Evolutionary conservation across 495 filamentous ascomycete species (phyloP).

Genomic region (Emericellopsis terricola): DNA sequence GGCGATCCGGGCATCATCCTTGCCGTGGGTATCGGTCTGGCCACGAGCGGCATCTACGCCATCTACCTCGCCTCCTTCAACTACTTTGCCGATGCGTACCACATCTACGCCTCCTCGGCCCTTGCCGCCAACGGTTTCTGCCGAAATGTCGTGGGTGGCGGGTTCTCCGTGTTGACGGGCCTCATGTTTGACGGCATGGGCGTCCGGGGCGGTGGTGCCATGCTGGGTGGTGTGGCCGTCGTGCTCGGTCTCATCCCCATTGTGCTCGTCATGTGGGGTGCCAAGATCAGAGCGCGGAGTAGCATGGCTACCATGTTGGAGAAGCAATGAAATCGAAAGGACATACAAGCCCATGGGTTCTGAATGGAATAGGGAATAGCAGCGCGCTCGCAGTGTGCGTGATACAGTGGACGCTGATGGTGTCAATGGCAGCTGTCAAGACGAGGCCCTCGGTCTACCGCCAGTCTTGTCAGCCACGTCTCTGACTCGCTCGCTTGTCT

Average conservation of each 20-base stretch:
- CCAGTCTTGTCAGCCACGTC: too few relatives aligned
- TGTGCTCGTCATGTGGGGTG: conserved; percentile 68
- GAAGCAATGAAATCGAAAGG: too few relatives aligned
- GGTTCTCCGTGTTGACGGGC: conserved; percentile 62
- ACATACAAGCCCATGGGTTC: too few relatives aligned
- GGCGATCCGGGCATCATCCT: not conserved
- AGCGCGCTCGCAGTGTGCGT: too few relatives aligned
- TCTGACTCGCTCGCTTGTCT: too few relatives aligned
- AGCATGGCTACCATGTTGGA: conserved; percentile 59
- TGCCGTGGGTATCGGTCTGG: conserved; percentile 46
- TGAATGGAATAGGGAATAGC: too few relatives aligned
- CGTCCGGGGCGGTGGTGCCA: conserved; percentile 50
- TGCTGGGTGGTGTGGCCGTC: conserved; percentile 59
- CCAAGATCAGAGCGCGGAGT: conserved; percentile 58
- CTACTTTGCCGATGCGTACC: conserved; percentile 84
- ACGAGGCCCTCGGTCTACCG: too few relatives aligned
- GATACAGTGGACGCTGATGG: too few relatives aligned
- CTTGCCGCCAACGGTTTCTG: conserved; percentile 75
- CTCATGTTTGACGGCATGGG: conserved; percentile 56
- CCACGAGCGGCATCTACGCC: conserved; percentile 76
- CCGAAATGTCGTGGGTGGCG: conserved; percentile 68
- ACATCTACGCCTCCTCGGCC: conserved; percentile 67
- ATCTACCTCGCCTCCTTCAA: conserved; percentile 89
- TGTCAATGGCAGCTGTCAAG: too few relatives aligned
- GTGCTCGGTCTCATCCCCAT: conserved; percentile 66